Evolutionary conservation across 805 yeast species (phyloP).

Genomic region (Lachancea cidri): DNA sequence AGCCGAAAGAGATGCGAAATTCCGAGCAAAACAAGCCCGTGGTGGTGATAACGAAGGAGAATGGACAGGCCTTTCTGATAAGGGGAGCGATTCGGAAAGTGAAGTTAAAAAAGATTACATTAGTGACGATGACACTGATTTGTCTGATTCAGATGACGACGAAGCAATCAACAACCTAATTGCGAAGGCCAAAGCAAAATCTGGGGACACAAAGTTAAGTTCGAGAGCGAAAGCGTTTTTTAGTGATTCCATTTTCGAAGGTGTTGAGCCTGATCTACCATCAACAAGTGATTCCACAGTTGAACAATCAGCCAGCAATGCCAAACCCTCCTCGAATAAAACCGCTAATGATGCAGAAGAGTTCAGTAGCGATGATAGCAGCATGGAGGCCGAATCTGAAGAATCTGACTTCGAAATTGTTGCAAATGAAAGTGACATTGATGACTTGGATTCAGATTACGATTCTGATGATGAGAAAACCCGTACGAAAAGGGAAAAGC

Average conservation of each 20-base stretch:
- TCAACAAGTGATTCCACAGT: slow-evolving; percentile 10
- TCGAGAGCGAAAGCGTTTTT: slow-evolving; percentile 43
- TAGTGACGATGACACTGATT: slow-evolving; percentile 42
- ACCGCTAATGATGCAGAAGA: slow-evolving; percentile 8
- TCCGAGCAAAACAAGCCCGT: slow-evolving; percentile 63
- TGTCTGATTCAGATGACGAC: slow-evolving; percentile 63
- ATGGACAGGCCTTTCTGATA: slow-evolving; percentile 70
- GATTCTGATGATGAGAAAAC: slow-evolving; percentile 51
- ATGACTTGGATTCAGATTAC: slow-evolving; percentile 38
- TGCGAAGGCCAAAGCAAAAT: slow-evolving; percentile 48
- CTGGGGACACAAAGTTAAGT: slow-evolving; percentile 36
- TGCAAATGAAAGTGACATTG: slow-evolving; percentile 37
- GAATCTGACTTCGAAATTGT: slow-evolving; percentile 44
- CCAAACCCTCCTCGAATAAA: background rate
- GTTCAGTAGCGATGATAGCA: slow-evolving; percentile 17
- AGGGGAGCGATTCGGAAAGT: slow-evolving; percentile 32
- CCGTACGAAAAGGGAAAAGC: slow-evolving; percentile 40
- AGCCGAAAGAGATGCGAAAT: slow-evolving; percentile 64
- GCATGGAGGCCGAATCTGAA: slow-evolving; percentile 18
- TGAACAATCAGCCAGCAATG: slow-evolving; percentile 6
- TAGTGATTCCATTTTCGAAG: slow-evolving; percentile 49
- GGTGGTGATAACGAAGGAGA: slow-evolving; percentile 71
- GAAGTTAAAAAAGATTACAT: slow-evolving; percentile 34
- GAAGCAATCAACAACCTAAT: slow-evolving; percentile 60
- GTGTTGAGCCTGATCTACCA: slow-evolving; percentile 38